Evolutionary conservation across 306 rosid genomes (phyloP), one percentile per base, ranked within the genome.

Genomic region (Castanea mollissima): DNA sequence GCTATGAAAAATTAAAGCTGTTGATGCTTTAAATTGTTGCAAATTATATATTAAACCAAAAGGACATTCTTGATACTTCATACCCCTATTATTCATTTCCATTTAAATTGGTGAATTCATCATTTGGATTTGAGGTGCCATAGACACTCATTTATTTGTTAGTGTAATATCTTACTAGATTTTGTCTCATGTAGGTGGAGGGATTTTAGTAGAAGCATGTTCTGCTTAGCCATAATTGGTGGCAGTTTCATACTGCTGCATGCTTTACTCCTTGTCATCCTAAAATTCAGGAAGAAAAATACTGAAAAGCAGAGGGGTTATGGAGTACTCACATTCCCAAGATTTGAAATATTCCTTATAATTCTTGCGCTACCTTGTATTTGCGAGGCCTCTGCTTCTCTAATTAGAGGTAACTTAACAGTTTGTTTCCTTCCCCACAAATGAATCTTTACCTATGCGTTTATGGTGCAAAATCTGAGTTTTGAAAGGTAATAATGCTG

Each of bases 311-410:
- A 21, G 77, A 80, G 74, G 64, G 82, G 73, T 25, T 88, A 90
- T 84, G 97, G 97, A 78, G 97, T 95, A 44, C 92, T 94, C 79
- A 77, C 86, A 70, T 90, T 94, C 69, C 94, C 97, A 71, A 90
- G 97, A 91, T 87, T 91, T 79, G 97, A 94, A 87, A 88, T 92
- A 80, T 91, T 92, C 75, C 91, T 92, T 55, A 55, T 90, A 85
- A 78, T 90, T 86, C 86, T 94, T 69, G 90, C 97, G 73, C 87
- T 92, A 8, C 94, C 99, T 83, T 74, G 91, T 74, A 76, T 92
- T 76, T 89, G 86, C 59, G 83, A 82, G 91, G 97, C 94, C 82
- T 91, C 97, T 58, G 62, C 90, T 20, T 85, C 82, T 57, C 87
- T 92, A 83, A 74, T 87, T 72, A 83, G 54, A 89, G 98, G 98